Base-by-base conservation (phyloP, 2,329 filamentous ascomycete genomes). In the Aspergillus carbonarius region DNA sequence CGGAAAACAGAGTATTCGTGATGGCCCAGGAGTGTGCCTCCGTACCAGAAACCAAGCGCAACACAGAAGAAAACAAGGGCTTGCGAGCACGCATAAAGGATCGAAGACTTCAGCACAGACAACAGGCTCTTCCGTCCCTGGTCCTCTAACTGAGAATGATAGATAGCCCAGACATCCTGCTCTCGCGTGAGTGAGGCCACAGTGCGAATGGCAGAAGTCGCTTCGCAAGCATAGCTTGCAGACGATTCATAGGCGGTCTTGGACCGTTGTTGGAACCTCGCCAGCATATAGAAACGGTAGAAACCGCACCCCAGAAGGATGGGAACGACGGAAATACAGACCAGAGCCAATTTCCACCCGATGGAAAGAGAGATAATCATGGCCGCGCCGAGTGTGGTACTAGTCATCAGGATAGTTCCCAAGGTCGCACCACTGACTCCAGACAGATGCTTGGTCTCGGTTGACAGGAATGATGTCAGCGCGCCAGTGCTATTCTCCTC, bases 1-100 rank as follows among this genome's bases (percentile, higher is more conserved):
- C 93, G 89, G 74, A 93, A 93, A 68, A 92, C 82, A 64, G 77
- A 74, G 73, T 95, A 93, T 72, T 96, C 90, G 49, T 77, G 70
- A 57, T 83, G 83, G 20, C 83, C 87, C 54, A 96, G 88, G 32
- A 95, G 79, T 0, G 83, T 89, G 27, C 91, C 91, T 60, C 92
- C 92, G 68, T 95, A 96, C 91, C 91, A 97, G 80, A 97, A 97
- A 1, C 90, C 92, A 4, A 97, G 85, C 0, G 92, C 92, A 60
- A 95, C 88, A 65, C 88, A 91, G 48, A 92, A 81, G 78, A 96
- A 96, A 60, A 91, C 85, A 59, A 96, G 79, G 0, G 90, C 92
- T 76, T 97, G 93, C 0, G 92, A 91, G 1, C 87, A 84, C 0
- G 93, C 92, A 70, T 96, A 98, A 5, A 97, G 84, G 1, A 83